phyloP scores from a whole-genome alignment of 1,284 basidiomycete species.

The Kwoniella shivajii region DNA sequence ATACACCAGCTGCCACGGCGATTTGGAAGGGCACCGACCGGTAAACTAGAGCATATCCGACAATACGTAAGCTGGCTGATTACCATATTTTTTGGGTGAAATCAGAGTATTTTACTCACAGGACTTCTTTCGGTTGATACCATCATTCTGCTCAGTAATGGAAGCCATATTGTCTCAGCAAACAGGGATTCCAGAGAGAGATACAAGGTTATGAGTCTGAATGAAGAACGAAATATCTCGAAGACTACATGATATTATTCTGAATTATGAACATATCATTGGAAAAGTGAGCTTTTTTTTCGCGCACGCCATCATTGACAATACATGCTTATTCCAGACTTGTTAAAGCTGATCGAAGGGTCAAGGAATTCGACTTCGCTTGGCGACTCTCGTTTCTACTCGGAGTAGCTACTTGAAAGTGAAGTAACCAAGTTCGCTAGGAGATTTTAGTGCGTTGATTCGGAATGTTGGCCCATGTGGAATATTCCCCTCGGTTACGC shows the following conservation, averaged over 20 bases:
- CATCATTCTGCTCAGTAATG: not conserved
- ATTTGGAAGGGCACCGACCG: slow-evolving; percentile 36
- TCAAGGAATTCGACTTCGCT: not conserved
- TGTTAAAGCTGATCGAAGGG: not conserved
- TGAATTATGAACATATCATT: too few species aligned
- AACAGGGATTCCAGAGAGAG: too few species aligned
- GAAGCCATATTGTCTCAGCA: not conserved
- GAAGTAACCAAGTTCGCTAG: too few species aligned
- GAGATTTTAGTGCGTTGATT: too few species aligned
- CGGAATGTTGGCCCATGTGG: too few species aligned
- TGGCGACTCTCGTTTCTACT: not conserved
- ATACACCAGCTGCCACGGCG: slow-evolving; percentile 24
- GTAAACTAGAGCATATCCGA: slow-evolving; percentile 6
- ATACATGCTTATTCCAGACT: not conserved
- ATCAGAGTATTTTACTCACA: not conserved
- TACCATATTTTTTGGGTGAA: not conserved
- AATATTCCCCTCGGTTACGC: too few species aligned
- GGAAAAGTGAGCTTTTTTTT: not conserved
- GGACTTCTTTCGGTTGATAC: not conserved
- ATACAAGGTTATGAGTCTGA: not conserved
- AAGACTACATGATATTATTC: not conserved
- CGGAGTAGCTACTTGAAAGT: too few species aligned
- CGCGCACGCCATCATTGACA: slow-evolving; percentile 1
- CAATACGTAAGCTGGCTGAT: not conserved
- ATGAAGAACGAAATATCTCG: not conserved